These are phyloP conservation scores for Candida andamanensis DNA, from an alignment of 805 yeast species.

Conservation along the genomic window DNA sequence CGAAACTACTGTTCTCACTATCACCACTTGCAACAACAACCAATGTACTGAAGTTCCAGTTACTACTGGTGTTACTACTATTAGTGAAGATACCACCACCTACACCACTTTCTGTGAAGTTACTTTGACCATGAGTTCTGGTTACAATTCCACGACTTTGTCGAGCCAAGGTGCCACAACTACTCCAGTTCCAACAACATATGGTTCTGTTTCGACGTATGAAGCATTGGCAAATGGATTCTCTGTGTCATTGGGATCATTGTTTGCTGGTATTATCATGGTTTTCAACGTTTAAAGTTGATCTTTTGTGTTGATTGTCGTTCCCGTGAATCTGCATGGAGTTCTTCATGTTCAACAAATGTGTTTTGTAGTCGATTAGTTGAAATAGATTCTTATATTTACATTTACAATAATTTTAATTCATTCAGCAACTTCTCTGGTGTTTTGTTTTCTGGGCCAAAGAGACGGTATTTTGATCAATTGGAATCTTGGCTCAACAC, in stretches of 20 bases:
- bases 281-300: constrained; percentile 11
- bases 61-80: constrained; percentile 28
- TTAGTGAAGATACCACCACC: constrained; percentile 14
- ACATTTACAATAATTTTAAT: constrained; percentile 2
- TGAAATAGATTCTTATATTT: not conserved
- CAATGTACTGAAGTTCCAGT: constrained; percentile 25
- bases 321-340: too few species aligned
- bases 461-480: constrained; percentile 77
- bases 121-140: constrained; percentile 1
- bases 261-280: constrained; percentile 11
- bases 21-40: constrained; percentile 32
- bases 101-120: constrained; percentile 19
- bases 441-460: constrained; percentile 61
- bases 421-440: constrained; percentile 22
- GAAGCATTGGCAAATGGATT: constrained; percentile 10
- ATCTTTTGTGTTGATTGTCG: constrained; percentile 2
- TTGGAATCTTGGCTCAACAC: constrained; percentile 91
- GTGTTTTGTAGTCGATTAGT: not conserved
- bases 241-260: constrained; percentile 11
- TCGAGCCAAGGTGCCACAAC: constrained; percentile 10
- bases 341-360: too few species aligned
- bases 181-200: constrained; percentile 12
- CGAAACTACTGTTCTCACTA: constrained; percentile 24
- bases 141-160: constrained; percentile 1
- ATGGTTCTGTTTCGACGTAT: constrained; percentile 6